These are phyloP conservation scores for Aspergillus sp. DNA, from an alignment of 2,329 filamentous ascomycete species.

Conservation along the genomic window DNA sequence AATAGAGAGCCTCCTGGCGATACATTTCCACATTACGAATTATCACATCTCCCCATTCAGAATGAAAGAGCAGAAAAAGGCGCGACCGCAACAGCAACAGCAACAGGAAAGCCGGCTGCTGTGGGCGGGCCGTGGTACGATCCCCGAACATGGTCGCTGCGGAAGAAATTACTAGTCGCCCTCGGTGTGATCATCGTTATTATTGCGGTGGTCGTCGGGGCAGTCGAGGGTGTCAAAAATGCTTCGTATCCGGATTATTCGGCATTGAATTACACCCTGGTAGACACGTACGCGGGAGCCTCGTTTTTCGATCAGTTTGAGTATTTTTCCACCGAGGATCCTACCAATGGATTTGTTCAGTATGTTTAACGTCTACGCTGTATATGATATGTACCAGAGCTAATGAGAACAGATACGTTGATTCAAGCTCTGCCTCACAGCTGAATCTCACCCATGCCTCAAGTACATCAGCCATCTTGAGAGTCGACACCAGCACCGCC, in stretches of 20 bases:
- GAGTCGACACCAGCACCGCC: slow-evolving; percentile 57
- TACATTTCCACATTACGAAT: too few relatives aligned
- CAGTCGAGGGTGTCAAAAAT: slow-evolving; percentile 29
- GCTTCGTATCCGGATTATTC: slow-evolving; percentile 43
- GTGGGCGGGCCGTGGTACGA: slow-evolving; percentile 37
- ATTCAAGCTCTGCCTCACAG: slow-evolving; percentile 24
- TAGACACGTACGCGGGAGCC: slow-evolving; percentile 37
- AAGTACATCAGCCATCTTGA: slow-evolving; percentile 49
- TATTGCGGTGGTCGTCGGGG: slow-evolving; percentile 46
- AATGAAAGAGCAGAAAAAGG: too few relatives aligned
- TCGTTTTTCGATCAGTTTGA: slow-evolving; percentile 44
- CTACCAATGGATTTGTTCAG: slow-evolving; percentile 42
- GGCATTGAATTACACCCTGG: slow-evolving; percentile 34
- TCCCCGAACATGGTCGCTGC: slow-evolving; percentile 51
- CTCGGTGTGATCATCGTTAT: slow-evolving; percentile 37
- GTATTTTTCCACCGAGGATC: slow-evolving; percentile 42
- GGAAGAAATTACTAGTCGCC: slow-evolving; percentile 46
- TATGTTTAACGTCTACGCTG: slow-evolving; percentile 29
- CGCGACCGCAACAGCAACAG: too few relatives aligned
- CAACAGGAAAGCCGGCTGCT: neutral
- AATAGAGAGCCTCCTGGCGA: too few relatives aligned
- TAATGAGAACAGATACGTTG: slow-evolving; percentile 32
- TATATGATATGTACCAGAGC: slow-evolving; percentile 1
- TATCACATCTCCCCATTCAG: too few relatives aligned
- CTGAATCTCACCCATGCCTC: slow-evolving; percentile 60